A percentile compares a stretch with the other conserved stretches of the same genome.
Evolutionary conservation across 192 early-diverging fungal species (phyloP).

Genomic region (Backusella tuberculispora): DNA sequence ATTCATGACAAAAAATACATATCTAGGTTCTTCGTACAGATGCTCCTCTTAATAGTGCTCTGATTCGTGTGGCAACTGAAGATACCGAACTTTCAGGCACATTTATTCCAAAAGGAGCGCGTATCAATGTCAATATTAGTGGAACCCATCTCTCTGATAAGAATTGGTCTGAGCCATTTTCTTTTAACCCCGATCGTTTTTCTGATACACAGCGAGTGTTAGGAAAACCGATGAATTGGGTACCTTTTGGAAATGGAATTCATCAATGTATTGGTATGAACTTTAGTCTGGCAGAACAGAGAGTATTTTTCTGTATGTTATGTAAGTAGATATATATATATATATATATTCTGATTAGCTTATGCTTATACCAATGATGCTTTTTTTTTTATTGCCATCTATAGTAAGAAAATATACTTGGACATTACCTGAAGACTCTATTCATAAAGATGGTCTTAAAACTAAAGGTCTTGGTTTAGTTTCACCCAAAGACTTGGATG

Average conservation of each 20-base stretch:
- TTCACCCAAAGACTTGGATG: neutral
- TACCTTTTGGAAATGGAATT: constrained; percentile 58
- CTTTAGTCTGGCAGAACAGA: constrained; percentile 62
- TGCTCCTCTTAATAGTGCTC: neutral
- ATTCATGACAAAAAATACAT: neutral
- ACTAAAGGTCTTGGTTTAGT: neutral
- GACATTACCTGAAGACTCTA: constrained; percentile 22
- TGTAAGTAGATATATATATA: constrained; percentile 7
- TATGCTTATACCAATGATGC: too few relatives aligned
- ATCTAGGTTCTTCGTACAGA: constrained; percentile 23
- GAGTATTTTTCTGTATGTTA: constrained; percentile 56
- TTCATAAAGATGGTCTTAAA: constrained; percentile 25
- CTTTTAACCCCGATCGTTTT: constrained; percentile 35
- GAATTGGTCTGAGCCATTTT: constrained; percentile 20
- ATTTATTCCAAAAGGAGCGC: constrained; percentile 29
- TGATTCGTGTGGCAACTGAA: neutral
- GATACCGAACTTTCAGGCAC: constrained; percentile 11
- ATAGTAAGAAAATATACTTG: constrained; percentile 29
- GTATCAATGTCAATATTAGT: constrained; percentile 21
- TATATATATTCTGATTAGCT: neutral
- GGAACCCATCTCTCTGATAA: constrained; percentile 19
- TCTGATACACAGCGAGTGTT: constrained; percentile 4
- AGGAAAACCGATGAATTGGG: constrained; percentile 43
- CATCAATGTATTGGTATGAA: constrained; percentile 66
- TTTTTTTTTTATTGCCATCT: too few relatives aligned